Evolutionary conservation across 805 yeast genomes (phyloP), one percentile per base, ranked within the genome.

Genomic region (Yarrowia sp.): DNA sequence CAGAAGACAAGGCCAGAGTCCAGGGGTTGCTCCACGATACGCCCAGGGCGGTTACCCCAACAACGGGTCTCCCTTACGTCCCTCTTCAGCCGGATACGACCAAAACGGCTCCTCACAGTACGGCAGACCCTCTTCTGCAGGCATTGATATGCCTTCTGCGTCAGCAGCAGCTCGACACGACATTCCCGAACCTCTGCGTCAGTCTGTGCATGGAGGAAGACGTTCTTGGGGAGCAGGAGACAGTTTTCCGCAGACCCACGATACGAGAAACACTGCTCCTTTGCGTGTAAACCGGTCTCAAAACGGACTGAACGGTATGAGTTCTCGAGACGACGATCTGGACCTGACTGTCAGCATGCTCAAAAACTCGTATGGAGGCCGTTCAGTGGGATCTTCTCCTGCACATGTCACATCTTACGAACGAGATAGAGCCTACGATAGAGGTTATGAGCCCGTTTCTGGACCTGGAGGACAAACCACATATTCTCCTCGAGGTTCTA

Each of bases 191-290:
- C 44, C 61, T 24, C 46, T 52, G 4, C 22, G 44, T 14, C 61
- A 54, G 24, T 54, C 61, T 3, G 44, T n/a, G 2, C 33, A 54
- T n/a, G 46, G 61, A n/a, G 46, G 61, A n/a, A 7, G 61, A 36
- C 35, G 61, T 5, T 54, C 61, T 6, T 54, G 61, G 61, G 61
- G 61, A 26, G 61, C 46, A n/a, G 61, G 61, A 32, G 61, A 54
- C n/a, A 22, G 17, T n/a, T 38, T 54, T 12, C 26, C 38, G 4
- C 44, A 38, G 17, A 8, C 7, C 21, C 41, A 38, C 12, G 48
- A 51, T 4, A 21, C 30, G 2, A 14, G 43, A 9, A 32, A 22
- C 9, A 35, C 32, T 11, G 22, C 58, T 22, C 43, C 58, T 14
- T n/a, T 35, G 43, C 6, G 43, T 8, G 21, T 35, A 2, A 33